These are phyloP conservation scores for Aspergillus awamori DNA, from an alignment of 2,329 filamentous ascomycete genomes.

Conservation along the genomic window DNA sequence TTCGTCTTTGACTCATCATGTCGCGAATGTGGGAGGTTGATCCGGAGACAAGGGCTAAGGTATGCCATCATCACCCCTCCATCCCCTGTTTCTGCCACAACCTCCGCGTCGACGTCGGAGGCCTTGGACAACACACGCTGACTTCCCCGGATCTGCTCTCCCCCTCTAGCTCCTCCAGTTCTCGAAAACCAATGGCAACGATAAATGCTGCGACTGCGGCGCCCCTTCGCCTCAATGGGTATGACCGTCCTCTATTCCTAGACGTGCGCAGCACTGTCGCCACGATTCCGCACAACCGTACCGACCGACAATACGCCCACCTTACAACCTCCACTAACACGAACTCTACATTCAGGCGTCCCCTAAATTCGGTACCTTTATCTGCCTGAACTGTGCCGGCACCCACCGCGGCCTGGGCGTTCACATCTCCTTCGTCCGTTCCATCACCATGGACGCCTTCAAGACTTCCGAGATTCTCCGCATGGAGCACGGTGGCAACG, in stretches of 20 bases:
- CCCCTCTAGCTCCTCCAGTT: slow-evolving; percentile 76
- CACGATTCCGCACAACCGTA: slow-evolving; percentile 5
- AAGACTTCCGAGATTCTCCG: slow-evolving; percentile 89
- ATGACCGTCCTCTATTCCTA: slow-evolving; percentile 31
- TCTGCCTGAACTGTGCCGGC: slow-evolving; percentile 94
- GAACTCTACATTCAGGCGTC: slow-evolving; percentile 57
- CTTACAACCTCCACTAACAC: neutral
- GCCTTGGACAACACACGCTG: slow-evolving; percentile 10
- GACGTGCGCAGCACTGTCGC: neutral
- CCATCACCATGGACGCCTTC: slow-evolving; percentile 98
- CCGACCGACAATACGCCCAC: neutral
- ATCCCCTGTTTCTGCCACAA: neutral
- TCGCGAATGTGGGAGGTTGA: slow-evolving; percentile 98
- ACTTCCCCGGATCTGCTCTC: slow-evolving; percentile 10
- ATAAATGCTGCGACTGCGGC: slow-evolving; percentile 89
- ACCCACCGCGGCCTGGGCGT: slow-evolving; percentile 93
- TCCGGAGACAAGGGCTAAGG: slow-evolving; percentile 94
- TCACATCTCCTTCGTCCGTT: slow-evolving; percentile 97
- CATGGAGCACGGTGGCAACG: slow-evolving; percentile 91
- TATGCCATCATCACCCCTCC: slow-evolving; percentile 43
- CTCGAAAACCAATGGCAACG: slow-evolving; percentile 87
- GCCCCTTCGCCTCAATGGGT: slow-evolving; percentile 98
- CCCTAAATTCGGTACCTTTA: slow-evolving; percentile 97
- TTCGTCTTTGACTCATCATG: slow-evolving; percentile 29
- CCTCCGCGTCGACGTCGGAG: slow-evolving; percentile 10